Conservation (phyloP, 2,329 filamentous ascomycete genomes). For the Trichoderma sp. region DNA sequence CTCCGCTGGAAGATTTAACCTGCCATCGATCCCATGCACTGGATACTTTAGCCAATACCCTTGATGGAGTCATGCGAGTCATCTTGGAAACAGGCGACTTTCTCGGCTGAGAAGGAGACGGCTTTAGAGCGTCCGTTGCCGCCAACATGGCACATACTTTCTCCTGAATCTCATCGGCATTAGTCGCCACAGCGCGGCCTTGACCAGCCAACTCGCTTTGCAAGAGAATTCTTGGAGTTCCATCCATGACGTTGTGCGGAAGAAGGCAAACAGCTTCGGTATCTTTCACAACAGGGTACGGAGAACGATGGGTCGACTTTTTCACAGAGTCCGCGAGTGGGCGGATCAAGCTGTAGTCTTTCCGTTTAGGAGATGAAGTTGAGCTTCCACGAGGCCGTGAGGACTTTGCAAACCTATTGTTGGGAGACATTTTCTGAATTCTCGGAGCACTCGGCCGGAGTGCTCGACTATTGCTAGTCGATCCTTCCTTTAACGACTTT, state of each 20-base stretch:
- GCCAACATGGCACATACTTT: constrained; percentile 40
- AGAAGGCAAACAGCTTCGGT: background rate
- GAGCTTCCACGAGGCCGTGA: background rate
- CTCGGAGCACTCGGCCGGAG: constrained; percentile 13
- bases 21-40: constrained; percentile 35
- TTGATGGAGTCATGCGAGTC: constrained; percentile 32
- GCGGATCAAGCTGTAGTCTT: constrained; percentile 22
- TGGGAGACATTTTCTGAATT: constrained; percentile 22
- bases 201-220: background rate
- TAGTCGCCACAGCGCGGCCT: background rate
- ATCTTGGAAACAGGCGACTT: constrained; percentile 27
- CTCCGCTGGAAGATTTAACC: constrained; percentile 28
- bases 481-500: background rate
- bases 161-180: constrained; percentile 32
- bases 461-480: background rate
- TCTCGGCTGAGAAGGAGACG: constrained; percentile 23
- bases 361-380: constrained; percentile 23
- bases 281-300: constrained; percentile 19
- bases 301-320: constrained; percentile 24
- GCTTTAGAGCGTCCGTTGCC: constrained; percentile 36
- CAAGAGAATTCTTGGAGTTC: background rate
- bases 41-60: constrained; percentile 36
- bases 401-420: background rate
- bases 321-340: constrained; percentile 22
- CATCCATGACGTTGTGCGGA: constrained; percentile 6